These are phyloP conservation scores for Beauveria brongniartii DNA, from an alignment of 2,329 filamentous ascomycete genomes.

Conservation along the genomic window DNA sequence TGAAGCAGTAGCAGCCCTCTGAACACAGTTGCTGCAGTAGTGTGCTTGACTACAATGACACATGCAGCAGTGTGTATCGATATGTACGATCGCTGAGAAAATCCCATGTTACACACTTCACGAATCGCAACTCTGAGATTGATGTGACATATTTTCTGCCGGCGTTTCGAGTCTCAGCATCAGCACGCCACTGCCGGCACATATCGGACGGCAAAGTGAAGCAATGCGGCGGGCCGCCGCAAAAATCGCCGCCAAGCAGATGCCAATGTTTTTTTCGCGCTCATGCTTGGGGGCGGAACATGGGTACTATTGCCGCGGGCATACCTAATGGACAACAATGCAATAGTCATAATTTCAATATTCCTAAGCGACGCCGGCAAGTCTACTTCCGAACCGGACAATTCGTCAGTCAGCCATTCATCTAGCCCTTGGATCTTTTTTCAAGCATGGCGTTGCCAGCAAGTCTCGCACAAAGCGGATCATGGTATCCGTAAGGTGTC, in stretches of 20 bases:
- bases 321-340: not conserved
- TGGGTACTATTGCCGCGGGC: conserved; percentile 1
- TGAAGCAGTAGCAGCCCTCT: not conserved
- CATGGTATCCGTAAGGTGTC: not conserved
- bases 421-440: not conserved
- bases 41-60: not conserved
- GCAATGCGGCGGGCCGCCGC: not conserved
- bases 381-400: not conserved
- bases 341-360: not conserved
- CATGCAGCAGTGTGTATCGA: not conserved
- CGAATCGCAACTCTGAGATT: not conserved
- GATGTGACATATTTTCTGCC: not conserved
- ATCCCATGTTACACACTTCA: not conserved
- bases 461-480: not conserved
- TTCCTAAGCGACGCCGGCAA: not conserved
- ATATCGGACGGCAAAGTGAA: not conserved
- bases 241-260: not conserved
- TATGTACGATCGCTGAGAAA: conserved; percentile 3
- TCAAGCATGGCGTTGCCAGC: not conserved
- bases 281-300: conserved; percentile 7
- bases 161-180: not conserved
- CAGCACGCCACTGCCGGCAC: not conserved
- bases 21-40: not conserved
- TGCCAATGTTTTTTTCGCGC: not conserved
- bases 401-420: not conserved